These are phyloP conservation scores for Forsythia suspensa DNA, from an alignment of 257 asterid genomes.

Conservation along the genomic window DNA sequence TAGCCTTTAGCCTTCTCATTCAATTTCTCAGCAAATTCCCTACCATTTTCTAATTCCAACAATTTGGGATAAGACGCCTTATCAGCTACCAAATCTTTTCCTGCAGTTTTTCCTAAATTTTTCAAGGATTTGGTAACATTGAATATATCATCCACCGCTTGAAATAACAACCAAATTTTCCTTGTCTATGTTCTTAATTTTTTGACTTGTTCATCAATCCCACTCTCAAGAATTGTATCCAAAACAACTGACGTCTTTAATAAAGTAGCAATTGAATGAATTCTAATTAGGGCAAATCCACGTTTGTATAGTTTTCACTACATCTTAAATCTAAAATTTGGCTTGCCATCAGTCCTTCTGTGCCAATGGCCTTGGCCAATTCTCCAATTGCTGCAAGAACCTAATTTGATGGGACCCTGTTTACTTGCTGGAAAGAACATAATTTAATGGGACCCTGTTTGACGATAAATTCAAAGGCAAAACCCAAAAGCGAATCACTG, in stretches of 20 bases:
- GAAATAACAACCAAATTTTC: slow-evolving; percentile 66
- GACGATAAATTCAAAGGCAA: slow-evolving; percentile 46
- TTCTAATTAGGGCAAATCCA: slow-evolving; percentile 54
- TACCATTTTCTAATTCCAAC: slow-evolving; percentile 61
- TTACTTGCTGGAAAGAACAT: slow-evolving; percentile 17
- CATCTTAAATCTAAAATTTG: slow-evolving; percentile 59
- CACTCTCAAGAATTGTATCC: slow-evolving; percentile 76
- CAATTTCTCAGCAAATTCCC: slow-evolving; percentile 51
- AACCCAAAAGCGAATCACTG: slow-evolving; percentile 16
- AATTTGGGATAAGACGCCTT: slow-evolving; percentile 75
- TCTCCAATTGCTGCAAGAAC: slow-evolving; percentile 38
- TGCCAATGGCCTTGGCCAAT: slow-evolving; percentile 63
- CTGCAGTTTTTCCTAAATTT: slow-evolving; percentile 76
- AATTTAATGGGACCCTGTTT: slow-evolving; percentile 19
- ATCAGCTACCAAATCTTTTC: slow-evolving; percentile 62
- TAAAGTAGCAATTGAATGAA: slow-evolving; percentile 69
- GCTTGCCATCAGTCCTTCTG: slow-evolving; percentile 73
- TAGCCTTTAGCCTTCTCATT: not conserved
- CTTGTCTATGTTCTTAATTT: slow-evolving; percentile 55
- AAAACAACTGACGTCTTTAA: slow-evolving; percentile 65
- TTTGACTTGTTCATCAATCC: slow-evolving; percentile 41
- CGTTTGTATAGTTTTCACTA: slow-evolving; percentile 37
- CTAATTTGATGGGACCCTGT: slow-evolving; percentile 23
- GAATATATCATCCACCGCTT: slow-evolving; percentile 77
- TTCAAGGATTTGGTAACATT: slow-evolving; percentile 65